These are phyloP conservation scores for Aquilaria yunnanensis DNA, from an alignment of 345 rosid species.

Conservation along the genomic window DNA sequence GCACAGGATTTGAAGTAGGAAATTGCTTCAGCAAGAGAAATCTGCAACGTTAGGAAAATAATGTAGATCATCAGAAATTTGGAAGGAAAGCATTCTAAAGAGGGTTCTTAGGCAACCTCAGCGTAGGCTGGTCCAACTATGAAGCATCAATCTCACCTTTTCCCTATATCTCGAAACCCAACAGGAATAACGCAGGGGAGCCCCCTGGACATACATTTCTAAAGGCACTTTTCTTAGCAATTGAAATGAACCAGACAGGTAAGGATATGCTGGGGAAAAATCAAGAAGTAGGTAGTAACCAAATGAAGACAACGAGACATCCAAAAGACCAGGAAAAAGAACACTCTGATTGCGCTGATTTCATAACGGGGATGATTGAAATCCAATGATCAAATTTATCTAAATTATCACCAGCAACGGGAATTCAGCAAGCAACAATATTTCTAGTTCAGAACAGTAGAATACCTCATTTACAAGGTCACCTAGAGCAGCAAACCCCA, in stretches of 20 bases:
- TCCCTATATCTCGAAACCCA: constrained; percentile 4
- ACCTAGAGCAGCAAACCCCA: constrained; percentile 67
- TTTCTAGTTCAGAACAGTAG: background rate
- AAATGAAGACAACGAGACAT: background rate
- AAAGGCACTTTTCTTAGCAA: background rate
- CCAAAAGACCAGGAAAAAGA: background rate
- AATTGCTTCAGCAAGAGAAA: constrained; percentile 39
- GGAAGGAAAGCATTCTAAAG: constrained; percentile 14
- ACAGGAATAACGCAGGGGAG: constrained; percentile 4
- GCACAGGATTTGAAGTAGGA: constrained; percentile 40
- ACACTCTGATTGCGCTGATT: too few species aligned
- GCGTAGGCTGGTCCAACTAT: constrained; percentile 18
- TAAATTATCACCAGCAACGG: background rate
- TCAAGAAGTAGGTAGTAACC: constrained; percentile 5
- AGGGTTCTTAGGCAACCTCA: constrained; percentile 16
- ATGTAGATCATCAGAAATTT: constrained; percentile 31
- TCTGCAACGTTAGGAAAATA: constrained; percentile 41
- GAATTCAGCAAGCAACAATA: background rate
- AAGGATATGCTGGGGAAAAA: constrained; percentile 1
- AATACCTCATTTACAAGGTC: constrained; percentile 80
- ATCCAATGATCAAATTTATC: too few species aligned
- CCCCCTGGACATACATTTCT: background rate
- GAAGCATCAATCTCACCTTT: constrained; percentile 28
- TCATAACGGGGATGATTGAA: too few species aligned
- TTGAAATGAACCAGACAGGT: background rate